These are phyloP conservation scores for Scleroderma bovista DNA, from an alignment of 768 basidiomycete species.

Conservation along the genomic window DNA sequence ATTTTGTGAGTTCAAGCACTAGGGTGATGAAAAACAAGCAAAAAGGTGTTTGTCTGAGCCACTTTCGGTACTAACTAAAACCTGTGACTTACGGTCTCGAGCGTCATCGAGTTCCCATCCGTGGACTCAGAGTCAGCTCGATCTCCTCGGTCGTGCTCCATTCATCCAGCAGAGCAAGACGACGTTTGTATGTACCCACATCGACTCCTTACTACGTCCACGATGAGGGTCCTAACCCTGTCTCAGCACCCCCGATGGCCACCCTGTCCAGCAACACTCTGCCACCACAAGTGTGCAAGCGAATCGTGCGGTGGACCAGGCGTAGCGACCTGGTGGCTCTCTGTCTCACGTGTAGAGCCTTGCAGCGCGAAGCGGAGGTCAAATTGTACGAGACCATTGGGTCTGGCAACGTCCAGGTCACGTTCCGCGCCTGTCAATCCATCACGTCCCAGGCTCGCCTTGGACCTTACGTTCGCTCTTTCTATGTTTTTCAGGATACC, in stretches of 20 bases:
- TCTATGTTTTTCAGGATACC: constrained; percentile 36
- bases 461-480: constrained; percentile 38
- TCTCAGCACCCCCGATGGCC: constrained; percentile 11
- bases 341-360: constrained; percentile 39
- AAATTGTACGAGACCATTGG: constrained; percentile 39
- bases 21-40: neutral
- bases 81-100: neutral
- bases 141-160: too few relatives aligned
- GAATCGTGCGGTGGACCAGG: constrained; percentile 34
- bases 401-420: constrained; percentile 32
- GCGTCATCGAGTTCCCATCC: neutral
- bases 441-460: constrained; percentile 31
- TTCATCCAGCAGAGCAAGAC: too few relatives aligned
- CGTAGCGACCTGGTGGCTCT: constrained; percentile 38
- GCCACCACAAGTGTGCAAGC: constrained; percentile 39
- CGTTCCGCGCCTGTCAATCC: constrained; percentile 35
- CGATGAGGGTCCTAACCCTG: neutral
- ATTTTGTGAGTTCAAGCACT: constrained; percentile 7
- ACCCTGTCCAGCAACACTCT: constrained; percentile 16
- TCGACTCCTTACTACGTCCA: neutral
- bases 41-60: constrained; percentile 8
- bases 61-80: neutral
- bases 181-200: neutral
- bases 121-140: constrained; percentile 7
- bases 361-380: constrained; percentile 45